Evolutionary conservation across 2,329 filamentous ascomycete species (phyloP).

Genomic region (Xylaria sp.): DNA sequence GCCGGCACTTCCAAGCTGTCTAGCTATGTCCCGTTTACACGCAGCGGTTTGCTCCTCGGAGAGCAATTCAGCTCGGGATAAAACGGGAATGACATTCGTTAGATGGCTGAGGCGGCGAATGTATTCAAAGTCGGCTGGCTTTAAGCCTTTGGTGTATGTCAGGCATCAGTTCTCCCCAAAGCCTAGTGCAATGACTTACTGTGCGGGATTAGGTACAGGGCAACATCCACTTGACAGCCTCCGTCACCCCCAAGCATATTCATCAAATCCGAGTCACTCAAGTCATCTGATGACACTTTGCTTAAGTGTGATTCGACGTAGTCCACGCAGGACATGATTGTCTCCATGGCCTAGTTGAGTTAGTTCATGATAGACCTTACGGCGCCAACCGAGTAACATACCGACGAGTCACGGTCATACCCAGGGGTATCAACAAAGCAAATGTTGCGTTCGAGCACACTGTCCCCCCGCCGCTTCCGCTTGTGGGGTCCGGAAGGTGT

Average conservation of each 20-base stretch:
- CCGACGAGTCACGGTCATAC: slow-evolving; percentile 59
- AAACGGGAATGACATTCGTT: slow-evolving; percentile 84
- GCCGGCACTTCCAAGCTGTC: slow-evolving; percentile 60
- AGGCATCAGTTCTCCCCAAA: not conserved
- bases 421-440: slow-evolving; percentile 90
- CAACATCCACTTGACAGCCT: slow-evolving; percentile 81
- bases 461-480: slow-evolving; percentile 75
- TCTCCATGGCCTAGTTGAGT: slow-evolving; percentile 51
- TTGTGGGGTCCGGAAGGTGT: slow-evolving; percentile 63
- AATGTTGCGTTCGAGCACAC: slow-evolving; percentile 85
- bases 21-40: slow-evolving; percentile 64
- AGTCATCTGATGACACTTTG: slow-evolving; percentile 65
- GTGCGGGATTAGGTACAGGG: slow-evolving; percentile 80
- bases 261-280: slow-evolving; percentile 76
- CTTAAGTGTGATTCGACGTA: slow-evolving; percentile 76
- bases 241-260: slow-evolving; percentile 80
- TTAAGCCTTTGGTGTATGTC: slow-evolving; percentile 53
- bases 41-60: slow-evolving; percentile 59
- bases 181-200: slow-evolving; percentile 55
- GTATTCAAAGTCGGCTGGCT: slow-evolving; percentile 71
- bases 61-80: slow-evolving; percentile 77
- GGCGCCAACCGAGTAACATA: slow-evolving; percentile 44
- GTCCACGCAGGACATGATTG: slow-evolving; percentile 64
- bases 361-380: slow-evolving; percentile 16
- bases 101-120: slow-evolving; percentile 71